phyloP scores from a whole-genome alignment of 768 basidiomycete genomes.

The Boletus coccyginus region DNA sequence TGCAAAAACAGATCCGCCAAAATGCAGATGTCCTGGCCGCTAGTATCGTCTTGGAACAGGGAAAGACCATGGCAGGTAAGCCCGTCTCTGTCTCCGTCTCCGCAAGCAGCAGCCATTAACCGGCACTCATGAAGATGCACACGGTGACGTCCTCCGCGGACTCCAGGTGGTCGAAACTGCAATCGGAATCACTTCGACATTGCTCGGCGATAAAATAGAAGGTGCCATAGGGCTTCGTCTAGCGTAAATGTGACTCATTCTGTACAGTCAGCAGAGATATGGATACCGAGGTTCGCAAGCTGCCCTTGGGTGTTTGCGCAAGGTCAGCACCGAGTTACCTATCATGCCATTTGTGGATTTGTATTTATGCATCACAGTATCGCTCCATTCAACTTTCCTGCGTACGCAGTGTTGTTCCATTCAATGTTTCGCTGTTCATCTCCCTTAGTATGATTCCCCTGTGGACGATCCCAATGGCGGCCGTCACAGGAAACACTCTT shows the following conservation, averaged over 20 bases:
- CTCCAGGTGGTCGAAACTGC: conserved; percentile 86
- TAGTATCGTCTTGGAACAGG: conserved; percentile 93
- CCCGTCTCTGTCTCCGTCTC: not conserved
- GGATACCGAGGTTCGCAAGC: conserved; percentile 85
- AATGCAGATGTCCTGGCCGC: conserved; percentile 83
- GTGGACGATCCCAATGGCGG: conserved; percentile 91
- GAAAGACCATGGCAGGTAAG: conserved; percentile 84
- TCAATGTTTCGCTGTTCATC: not conserved
- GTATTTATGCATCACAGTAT: conserved; percentile 41
- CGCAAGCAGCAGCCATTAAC: not conserved
- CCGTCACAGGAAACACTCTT: conserved; percentile 89
- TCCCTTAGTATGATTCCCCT: conserved; percentile 84
- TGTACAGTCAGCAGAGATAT: conserved; percentile 84
- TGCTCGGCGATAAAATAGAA: conserved; percentile 93
- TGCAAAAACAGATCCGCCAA: conserved; percentile 83
- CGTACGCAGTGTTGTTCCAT: conserved; percentile 43
- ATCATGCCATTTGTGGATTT: not conserved
- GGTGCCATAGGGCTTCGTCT: conserved; percentile 41
- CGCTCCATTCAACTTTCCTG: conserved; percentile 89
- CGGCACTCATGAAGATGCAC: conserved; percentile 61
- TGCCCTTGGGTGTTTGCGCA: conserved; percentile 88
- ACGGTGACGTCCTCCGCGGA: conserved; percentile 91
- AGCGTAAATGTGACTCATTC: conserved; percentile 15
- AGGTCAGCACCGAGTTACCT: conserved; percentile 34
- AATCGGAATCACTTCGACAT: conserved; percentile 72